phyloP scores from a whole-genome alignment of 73 alveolate genomes.

The Paramecium tetraurelia region DNA sequence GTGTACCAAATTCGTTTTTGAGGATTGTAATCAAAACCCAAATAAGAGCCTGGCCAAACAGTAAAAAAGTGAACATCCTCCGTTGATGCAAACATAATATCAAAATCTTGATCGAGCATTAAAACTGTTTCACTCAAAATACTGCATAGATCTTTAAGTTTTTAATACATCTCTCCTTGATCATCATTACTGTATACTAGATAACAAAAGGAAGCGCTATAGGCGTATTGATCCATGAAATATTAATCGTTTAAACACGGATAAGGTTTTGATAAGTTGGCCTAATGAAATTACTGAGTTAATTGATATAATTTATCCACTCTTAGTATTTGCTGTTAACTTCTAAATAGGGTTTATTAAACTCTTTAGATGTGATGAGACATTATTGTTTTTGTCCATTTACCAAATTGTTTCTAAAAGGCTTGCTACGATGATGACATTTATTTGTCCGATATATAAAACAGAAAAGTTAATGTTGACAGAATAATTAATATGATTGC shows the following conservation, averaged over 20 bases:
- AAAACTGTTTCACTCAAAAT: not conserved
- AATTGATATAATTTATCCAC: not conserved
- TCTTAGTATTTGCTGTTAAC: not conserved
- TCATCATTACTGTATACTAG: not conserved
- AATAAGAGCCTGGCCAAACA: slow-evolving; percentile 8
- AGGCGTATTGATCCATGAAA: not conserved
- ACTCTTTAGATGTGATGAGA: not conserved
- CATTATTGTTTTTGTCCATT: not conserved
- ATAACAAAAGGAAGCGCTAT: not conserved
- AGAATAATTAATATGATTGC: not conserved
- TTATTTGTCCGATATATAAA: not conserved
- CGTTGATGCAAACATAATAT: not conserved
- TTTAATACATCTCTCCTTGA: not conserved
- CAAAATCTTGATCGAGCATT: not conserved
- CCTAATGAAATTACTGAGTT: not conserved
- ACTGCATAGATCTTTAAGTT: not conserved
- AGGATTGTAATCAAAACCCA: not conserved
- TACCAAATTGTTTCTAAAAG: not conserved
- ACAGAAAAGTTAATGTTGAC: not conserved
- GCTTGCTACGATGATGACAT: not conserved
- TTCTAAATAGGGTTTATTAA: not conserved
- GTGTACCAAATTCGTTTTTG: not conserved
- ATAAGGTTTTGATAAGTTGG: not conserved
- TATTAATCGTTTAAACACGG: not conserved
- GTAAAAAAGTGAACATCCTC: not conserved